Evolutionary conservation across 495 filamentous ascomycete species (phyloP), one percentile per base, ranked within the genome.

Genomic region (Neurospora sp.): DNA sequence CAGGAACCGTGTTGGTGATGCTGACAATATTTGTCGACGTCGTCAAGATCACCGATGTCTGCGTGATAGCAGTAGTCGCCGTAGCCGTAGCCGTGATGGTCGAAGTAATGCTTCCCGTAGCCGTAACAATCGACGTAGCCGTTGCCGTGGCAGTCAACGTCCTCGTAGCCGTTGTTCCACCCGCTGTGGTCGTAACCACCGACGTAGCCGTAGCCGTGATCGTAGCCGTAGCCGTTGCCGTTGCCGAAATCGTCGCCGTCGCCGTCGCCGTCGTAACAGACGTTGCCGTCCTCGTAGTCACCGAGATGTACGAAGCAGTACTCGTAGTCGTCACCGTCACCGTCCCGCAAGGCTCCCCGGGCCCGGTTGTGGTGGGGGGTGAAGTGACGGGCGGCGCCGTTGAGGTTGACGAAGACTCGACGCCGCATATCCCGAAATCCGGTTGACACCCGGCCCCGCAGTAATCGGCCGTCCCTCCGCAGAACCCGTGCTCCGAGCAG

Each of bases 401-500:
- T 4, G 53, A 14, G 12, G 4, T 59, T 10, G 48, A 6, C 48
- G 22, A 61, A 3, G 44, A 27, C 53, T 61, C 53, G 0, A 61
- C 22, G 1, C 53, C 53, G 22, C 83, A 82, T n/a, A 74, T 78
- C n/a, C 83, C 81, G 70, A 80, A 83, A 0, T 27, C 75, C 2
- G 76, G 8, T 45, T 83, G 83, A 73, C 83, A 85, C 3, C 83
- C 83, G 14, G 74, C 4, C 22, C 65, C 44, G 74, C 79, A 85
- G 70, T 81, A 79, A 75, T 84, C 77, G 68, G 76, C 75, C n/a
- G 78, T 82, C 69, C 74, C 76, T 44, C 82, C 80, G 69, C 82
- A 84, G 65, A 73, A 81, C 39, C 80, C 76, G 73, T 79, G 80
- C 71, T 71, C 70, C 68, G 83, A 85, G 73, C 83, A 85, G 74